Base-by-base conservation (phyloP, 768 basidiomycete species). In the Trametes cinnabarina region DNA sequence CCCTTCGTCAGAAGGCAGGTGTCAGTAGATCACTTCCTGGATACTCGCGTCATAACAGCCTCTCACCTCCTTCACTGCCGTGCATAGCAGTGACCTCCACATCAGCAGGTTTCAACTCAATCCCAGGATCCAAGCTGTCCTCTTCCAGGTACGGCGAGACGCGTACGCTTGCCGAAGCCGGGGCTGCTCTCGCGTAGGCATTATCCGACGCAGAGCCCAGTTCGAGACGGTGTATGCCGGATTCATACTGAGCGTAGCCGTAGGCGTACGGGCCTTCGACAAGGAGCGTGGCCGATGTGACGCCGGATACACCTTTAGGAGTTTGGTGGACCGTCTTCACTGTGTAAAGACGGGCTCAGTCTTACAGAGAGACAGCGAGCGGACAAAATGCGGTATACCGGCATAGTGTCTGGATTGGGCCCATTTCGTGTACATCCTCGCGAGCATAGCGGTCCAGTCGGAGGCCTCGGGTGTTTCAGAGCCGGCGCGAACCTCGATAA, bases 351-450 rank as follows among this genome's bases (percentile, higher is more conserved):
- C 12, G n/a, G 6, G 11, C 6, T 46, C 22, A 54, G 15, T 28
- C 17, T 28, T 8, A 20, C 19, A 12, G 23, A 8, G 8, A 14
- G 6, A 12, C 22, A 26, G 6, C 23, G 49, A 23, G 23, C 22
- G 12, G 12, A 26, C 19, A 46, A 22, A 17, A 23, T 4, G 25
- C 43, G 14, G 28, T 10, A 10, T 39, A 63, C 65, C 65, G 1
- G 48, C 54, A 30, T 52, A 63, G 19, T 58, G 50, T 20, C 43
- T 60, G 4, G 62, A 55, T 28, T 60, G 44, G 17, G 62, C 65
- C 65, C 65, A 65, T 23, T 48, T 51, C 17, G 60, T 63, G 52
- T 65, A 65, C 65, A 65, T 65, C 11, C 53, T 52, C 1, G 47
- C 49, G 10, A 65, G 59, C 62, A 51, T 63, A 11, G 57, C 44